phyloP scores from a whole-genome alignment of 768 basidiomycete genomes.

The Neoboletus brunneissimus region DNA sequence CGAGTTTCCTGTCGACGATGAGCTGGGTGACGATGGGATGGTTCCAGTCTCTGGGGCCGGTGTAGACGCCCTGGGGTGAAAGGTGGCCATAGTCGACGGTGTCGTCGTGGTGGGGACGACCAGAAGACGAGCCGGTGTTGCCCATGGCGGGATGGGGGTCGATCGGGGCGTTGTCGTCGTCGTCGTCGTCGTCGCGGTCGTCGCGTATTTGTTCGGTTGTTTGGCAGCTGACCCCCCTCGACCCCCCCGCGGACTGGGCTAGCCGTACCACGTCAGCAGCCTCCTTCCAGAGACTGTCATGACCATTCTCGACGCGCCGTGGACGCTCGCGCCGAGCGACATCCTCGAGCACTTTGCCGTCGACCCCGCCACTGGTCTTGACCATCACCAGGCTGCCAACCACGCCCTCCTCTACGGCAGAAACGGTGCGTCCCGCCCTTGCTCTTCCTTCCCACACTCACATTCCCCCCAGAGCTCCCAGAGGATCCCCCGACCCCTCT shows the following conservation, averaged over 20 bases:
- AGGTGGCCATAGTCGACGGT: conserved; percentile 81
- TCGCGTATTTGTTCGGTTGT: conserved; percentile 22
- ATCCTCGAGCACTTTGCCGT: conserved; percentile 74
- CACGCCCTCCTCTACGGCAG: conserved; percentile 81
- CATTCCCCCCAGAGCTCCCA: conserved; percentile 66
- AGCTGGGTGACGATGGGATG: conserved; percentile 82
- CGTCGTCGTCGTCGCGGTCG: background rate
- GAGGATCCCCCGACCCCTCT: conserved; percentile 89
- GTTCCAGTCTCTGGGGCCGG: conserved; percentile 85
- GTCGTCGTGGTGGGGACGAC: conserved; percentile 74
- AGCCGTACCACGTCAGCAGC: conserved; percentile 6
- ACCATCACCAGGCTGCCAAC: conserved; percentile 60
- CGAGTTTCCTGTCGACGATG: conserved; percentile 83
- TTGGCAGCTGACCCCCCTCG: conserved; percentile 18
- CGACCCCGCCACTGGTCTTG: conserved; percentile 59
- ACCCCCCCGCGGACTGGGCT: conserved; percentile 15
- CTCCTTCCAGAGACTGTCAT: background rate
- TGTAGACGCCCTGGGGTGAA: conserved; percentile 83
- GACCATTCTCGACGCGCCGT: conserved; percentile 65
- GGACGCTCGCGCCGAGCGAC: conserved; percentile 69
- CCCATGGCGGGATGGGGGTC: conserved; percentile 52
- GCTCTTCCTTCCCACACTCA: background rate
- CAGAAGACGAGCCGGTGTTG: conserved; percentile 75
- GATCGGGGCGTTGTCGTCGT: conserved; percentile 2
- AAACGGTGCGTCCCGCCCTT: conserved; percentile 61